Evolutionary conservation across 257 asterid genomes (phyloP).

Genomic region (Voacanga thouarsii): DNA sequence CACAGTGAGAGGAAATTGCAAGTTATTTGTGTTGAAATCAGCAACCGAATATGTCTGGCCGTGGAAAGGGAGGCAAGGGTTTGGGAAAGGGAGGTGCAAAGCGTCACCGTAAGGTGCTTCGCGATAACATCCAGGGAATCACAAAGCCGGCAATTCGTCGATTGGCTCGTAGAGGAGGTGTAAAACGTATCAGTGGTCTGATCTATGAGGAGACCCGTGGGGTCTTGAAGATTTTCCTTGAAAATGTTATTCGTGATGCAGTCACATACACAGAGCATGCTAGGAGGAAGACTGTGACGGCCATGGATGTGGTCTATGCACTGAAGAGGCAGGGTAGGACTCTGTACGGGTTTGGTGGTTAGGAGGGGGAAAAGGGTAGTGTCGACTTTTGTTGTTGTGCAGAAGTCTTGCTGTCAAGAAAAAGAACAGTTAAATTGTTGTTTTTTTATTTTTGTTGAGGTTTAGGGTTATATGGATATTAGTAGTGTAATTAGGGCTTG

Average conservation of each 20-base stretch:
- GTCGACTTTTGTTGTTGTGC: conserved; percentile 9
- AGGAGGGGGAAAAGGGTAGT: conserved; percentile 5
- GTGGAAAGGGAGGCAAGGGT: conserved; percentile 41
- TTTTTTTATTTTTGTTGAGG: background rate
- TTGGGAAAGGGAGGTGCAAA: conserved; percentile 39
- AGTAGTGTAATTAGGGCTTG: background rate
- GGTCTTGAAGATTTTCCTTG: conserved; percentile 31
- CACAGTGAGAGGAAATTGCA: background rate
- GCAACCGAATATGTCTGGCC: conserved; percentile 26
- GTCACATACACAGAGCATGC: conserved; percentile 39
- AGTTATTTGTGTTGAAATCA: background rate
- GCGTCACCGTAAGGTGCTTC: conserved; percentile 33
- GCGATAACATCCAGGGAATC: conserved; percentile 36
- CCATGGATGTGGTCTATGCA: conserved; percentile 38
- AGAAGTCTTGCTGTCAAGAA: conserved; percentile 40
- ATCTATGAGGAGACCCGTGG: conserved; percentile 40
- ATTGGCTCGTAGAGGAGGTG: conserved; percentile 39
- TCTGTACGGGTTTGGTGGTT: conserved; percentile 33
- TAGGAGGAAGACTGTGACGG: conserved; percentile 35
- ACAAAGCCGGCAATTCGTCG: conserved; percentile 35
- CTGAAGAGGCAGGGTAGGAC: conserved; percentile 39
- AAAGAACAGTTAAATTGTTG: background rate
- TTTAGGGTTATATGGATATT: background rate
- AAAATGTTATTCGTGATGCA: conserved; percentile 35
- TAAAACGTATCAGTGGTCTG: conserved; percentile 32